A percentile compares a stretch with the other conserved stretches of the same genome.
phyloP scores from a whole-genome alignment of 2,329 filamentous ascomycete genomes.

The Aschersonia sp. region DNA sequence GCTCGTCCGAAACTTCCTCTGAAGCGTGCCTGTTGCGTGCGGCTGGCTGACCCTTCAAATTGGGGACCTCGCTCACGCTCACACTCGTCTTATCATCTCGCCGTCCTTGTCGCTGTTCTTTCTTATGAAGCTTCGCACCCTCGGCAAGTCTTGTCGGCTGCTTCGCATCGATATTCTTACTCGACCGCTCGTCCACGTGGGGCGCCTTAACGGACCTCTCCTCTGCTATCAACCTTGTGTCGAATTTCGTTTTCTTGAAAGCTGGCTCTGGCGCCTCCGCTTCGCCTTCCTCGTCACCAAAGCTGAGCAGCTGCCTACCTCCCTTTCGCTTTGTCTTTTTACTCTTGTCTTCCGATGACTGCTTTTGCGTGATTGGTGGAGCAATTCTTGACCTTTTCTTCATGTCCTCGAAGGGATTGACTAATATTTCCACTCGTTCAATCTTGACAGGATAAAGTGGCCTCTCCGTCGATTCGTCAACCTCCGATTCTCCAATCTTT shows the following conservation, averaged over 20 bases:
- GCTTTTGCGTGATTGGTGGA: slow-evolving; percentile 25
- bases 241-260: slow-evolving; percentile 65
- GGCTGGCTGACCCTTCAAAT: neutral
- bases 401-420: slow-evolving; percentile 77
- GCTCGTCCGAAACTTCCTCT: slow-evolving; percentile 10
- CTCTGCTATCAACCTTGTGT: slow-evolving; percentile 57
- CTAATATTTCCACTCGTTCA: slow-evolving; percentile 55
- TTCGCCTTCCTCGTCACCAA: slow-evolving; percentile 54
- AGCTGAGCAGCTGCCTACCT: slow-evolving; percentile 66
- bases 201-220: slow-evolving; percentile 16
- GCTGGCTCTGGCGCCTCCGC: slow-evolving; percentile 35
- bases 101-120: slow-evolving; percentile 4
- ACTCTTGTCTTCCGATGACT: slow-evolving; percentile 26
- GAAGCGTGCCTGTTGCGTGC: slow-evolving; percentile 5
- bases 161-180: slow-evolving; percentile 12
- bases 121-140: too few species aligned
- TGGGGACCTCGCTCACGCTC: neutral
- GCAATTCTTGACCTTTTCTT: slow-evolving; percentile 49
- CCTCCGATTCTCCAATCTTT: slow-evolving; percentile 81
- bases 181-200: slow-evolving; percentile 14
- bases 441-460: slow-evolving; percentile 80
- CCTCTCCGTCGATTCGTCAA: slow-evolving; percentile 64
- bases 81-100: neutral
- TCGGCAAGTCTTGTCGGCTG: neutral
- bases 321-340: slow-evolving; percentile 59